Percentiles rank a stretch among this genome's conserved stretches.
Conservation (phyloP, 352 stramenopile species). For the Phytophthora pistaciae region DNA sequence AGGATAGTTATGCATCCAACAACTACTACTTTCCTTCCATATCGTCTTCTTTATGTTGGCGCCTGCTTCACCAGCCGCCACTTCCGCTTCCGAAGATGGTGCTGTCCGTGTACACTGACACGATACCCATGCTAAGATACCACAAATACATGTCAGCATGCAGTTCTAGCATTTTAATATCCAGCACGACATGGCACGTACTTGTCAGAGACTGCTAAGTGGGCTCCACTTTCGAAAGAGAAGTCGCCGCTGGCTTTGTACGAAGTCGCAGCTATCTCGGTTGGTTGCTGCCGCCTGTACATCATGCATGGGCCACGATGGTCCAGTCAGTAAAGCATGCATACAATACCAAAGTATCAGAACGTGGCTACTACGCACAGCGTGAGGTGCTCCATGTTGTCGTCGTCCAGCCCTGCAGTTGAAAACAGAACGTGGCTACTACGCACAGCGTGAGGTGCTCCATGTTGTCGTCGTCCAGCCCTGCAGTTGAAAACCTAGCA, state of each 20-base stretch:
- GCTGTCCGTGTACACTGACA: constrained; percentile 63
- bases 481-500: constrained; percentile 49
- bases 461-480: constrained; percentile 34
- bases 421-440: constrained; percentile 24
- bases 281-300: constrained; percentile 30
- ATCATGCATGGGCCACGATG: neutral
- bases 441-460: constrained; percentile 51
- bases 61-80: constrained; percentile 25
- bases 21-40: neutral
- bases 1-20: too few species aligned
- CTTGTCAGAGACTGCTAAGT: constrained; percentile 62
- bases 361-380: constrained; percentile 34
- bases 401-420: constrained; percentile 37
- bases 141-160: too few species aligned
- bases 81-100: constrained; percentile 19
- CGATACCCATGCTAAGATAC: constrained; percentile 47
- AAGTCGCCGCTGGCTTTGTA: constrained; percentile 70
- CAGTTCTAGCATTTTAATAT: too few species aligned
- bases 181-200: neutral
- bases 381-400: constrained; percentile 38
- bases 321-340: too few species aligned
- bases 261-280: constrained; percentile 23
- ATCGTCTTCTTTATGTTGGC: neutral
- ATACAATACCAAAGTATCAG: too few species aligned
- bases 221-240: constrained; percentile 2